These are phyloP conservation scores for Spergularia bocconei DNA, from an alignment of 148 eudicot species.

Conservation along the genomic window DNA sequence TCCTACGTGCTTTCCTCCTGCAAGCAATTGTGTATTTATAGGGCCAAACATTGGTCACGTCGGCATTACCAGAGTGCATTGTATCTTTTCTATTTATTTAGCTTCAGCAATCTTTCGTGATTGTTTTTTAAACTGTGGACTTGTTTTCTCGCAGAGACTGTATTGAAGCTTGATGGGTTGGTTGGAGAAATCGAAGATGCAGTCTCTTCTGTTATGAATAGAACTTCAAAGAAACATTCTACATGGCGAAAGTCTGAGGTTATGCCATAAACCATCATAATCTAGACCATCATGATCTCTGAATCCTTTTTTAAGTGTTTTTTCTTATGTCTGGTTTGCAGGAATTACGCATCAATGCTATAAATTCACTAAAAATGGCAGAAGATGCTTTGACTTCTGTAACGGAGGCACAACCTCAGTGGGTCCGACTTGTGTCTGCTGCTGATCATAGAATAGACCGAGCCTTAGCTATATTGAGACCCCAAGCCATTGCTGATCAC, in stretches of 20 bases:
- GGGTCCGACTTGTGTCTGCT: slow-evolving; percentile 77
- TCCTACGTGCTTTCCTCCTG: not conserved
- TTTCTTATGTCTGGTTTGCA: slow-evolving; percentile 28
- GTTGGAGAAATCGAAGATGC: slow-evolving; percentile 96
- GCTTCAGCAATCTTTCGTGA: not conserved
- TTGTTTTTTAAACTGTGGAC: slow-evolving; percentile 1
- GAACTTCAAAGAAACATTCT: slow-evolving; percentile 44
- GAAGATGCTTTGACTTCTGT: slow-evolving; percentile 68
- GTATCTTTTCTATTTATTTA: not conserved
- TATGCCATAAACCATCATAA: slow-evolving; percentile 10
- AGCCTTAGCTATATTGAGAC: slow-evolving; percentile 81
- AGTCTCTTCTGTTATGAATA: slow-evolving; percentile 68
- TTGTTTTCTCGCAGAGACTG: slow-evolving; percentile 57
- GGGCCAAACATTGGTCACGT: not conserved
- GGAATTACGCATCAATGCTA: slow-evolving; percentile 61
- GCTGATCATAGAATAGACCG: slow-evolving; percentile 88
- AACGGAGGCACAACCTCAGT: slow-evolving; percentile 64
- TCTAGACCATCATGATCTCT: slow-evolving; percentile 4
- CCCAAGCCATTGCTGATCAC: slow-evolving; percentile 92
- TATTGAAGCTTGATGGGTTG: slow-evolving; percentile 73
- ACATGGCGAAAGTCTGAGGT: slow-evolving; percentile 57
- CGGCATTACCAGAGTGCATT: not conserved
- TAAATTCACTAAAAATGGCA: slow-evolving; percentile 52
- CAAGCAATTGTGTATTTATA: not conserved
- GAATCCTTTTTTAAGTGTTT: slow-evolving; percentile 3